Base-by-base conservation (phyloP, 257 asterid species). In the Rhazya stricta region DNA sequence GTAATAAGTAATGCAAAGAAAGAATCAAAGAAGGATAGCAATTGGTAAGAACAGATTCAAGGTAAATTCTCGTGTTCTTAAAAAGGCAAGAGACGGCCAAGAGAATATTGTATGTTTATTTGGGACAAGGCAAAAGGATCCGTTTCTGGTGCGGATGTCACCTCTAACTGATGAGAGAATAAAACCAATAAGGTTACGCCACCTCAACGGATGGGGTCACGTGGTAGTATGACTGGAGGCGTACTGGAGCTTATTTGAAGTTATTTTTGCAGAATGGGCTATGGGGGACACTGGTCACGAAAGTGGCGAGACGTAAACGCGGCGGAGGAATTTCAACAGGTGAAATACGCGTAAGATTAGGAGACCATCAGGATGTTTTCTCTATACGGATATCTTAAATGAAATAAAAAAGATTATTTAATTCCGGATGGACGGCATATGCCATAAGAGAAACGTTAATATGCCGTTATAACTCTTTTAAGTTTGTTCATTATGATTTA, bases 311-410 rank as follows among this genome's bases (percentile, higher is more conserved):
- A 83, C 82, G 86, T 83, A 74, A 85, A 78, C 83, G 76, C 79
- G 83, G 91, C 42, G 56, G 62, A 19, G 23, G 67, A 78, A 82
- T 89, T 82, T 83, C 58, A 70, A 75, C 96, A 91, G 94, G 94
- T 91, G 96, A 37, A 43, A 75, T 4, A 80, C 72, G 87, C 93
- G 88, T 90, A 77, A 36, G 76, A 76, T 71, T 60, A 63, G 81
- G 83, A 86, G 57, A 71, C 32, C 50, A 1, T 45, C 16, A 29
- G 36, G 46, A 6, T 9, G 27, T 58, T 34, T 36, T 43, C 19
- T 18, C 25, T 16, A 23, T 27, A 29, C 66, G n/a, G 27, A 67
- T 37, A 23, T n/a, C n/a, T n/a, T n/a, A n/a, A n/a, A n/a, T n/a
- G n/a, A n/a, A n/a, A n/a, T n/a, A n/a, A n/a, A n/a, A n/a, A n/a